Evolutionary conservation across 495 filamentous ascomycete species (phyloP).

Genomic region (Penicillium paradoxum): DNA sequence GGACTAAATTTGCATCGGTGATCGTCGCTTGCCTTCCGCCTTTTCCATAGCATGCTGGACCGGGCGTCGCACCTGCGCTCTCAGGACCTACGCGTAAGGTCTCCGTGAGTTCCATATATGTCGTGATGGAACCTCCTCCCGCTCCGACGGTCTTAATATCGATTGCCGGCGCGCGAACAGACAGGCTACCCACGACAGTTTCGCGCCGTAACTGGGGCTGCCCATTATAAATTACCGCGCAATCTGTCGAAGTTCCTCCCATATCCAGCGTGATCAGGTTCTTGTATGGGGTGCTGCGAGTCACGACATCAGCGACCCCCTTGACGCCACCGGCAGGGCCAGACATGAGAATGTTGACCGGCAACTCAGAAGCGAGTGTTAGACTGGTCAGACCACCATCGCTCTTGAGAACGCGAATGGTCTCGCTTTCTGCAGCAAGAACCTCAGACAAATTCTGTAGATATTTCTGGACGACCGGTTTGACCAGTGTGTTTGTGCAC

Average conservation of each 20-base stretch:
- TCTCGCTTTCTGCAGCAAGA: slow-evolving; percentile 35
- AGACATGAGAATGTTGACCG: slow-evolving; percentile 47
- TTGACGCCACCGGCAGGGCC: slow-evolving; percentile 47
- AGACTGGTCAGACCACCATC: slow-evolving; percentile 46
- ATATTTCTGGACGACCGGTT: slow-evolving; percentile 46
- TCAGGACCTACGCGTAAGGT: slow-evolving; percentile 47
- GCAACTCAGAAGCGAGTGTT: slow-evolving; percentile 38
- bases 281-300: slow-evolving; percentile 42
- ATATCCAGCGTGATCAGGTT: slow-evolving; percentile 50
- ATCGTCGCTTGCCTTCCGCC: slow-evolving; percentile 42
- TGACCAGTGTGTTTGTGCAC: slow-evolving; percentile 46
- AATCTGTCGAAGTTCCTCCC: slow-evolving; percentile 49
- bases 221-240: slow-evolving; percentile 42
- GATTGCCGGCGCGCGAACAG: slow-evolving; percentile 45
- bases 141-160: slow-evolving; percentile 48
- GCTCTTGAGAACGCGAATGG: slow-evolving; percentile 45
- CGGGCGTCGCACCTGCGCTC: slow-evolving; percentile 44
- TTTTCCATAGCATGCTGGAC: slow-evolving; percentile 47
- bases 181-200: slow-evolving; percentile 39
- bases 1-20: slow-evolving; percentile 46
- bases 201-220: slow-evolving; percentile 44
- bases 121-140: slow-evolving; percentile 45
- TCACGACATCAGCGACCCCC: slow-evolving; percentile 43
- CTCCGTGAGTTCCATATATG: slow-evolving; percentile 43
- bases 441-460: slow-evolving; percentile 32